These are phyloP conservation scores for Fagus crenata DNA, from an alignment of 306 rosid genomes.

Conservation along the genomic window DNA sequence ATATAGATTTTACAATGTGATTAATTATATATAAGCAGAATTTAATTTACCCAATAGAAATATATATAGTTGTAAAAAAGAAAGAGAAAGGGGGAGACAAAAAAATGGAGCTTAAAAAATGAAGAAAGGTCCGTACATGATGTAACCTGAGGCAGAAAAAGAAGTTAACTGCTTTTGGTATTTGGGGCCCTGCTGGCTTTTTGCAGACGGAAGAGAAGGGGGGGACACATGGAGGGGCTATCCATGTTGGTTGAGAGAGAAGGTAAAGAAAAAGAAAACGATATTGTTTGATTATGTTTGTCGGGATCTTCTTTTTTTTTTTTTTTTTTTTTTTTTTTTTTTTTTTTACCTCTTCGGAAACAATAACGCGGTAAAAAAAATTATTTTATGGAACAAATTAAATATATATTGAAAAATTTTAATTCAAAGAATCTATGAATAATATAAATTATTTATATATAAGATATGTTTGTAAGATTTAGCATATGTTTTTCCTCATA, in stretches of 20 bases:
- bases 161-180: slow-evolving; percentile 20
- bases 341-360: background rate
- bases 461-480: too few species aligned
- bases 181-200: slow-evolving; percentile 16
- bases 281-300: slow-evolving; percentile 50
- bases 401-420: too few species aligned
- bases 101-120: slow-evolving; percentile 1
- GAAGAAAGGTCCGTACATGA: slow-evolving; percentile 22
- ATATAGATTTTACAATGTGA: too few species aligned
- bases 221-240: slow-evolving; percentile 9
- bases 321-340: too few species aligned
- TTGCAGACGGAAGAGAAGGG: slow-evolving; percentile 24
- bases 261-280: slow-evolving; percentile 35
- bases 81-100: background rate
- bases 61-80: background rate
- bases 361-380: too few species aligned
- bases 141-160: slow-evolving; percentile 26
- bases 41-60: background rate
- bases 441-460: too few species aligned
- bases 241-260: slow-evolving; percentile 7
- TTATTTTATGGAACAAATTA: too few species aligned
- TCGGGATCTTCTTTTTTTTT: slow-evolving; percentile 24
- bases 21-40: background rate
- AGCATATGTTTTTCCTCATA: too few species aligned
- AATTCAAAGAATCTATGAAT: too few species aligned